phyloP scores from a whole-genome alignment of 441 rosid genomes.

The Pelargonium cotyledonis region DNA sequence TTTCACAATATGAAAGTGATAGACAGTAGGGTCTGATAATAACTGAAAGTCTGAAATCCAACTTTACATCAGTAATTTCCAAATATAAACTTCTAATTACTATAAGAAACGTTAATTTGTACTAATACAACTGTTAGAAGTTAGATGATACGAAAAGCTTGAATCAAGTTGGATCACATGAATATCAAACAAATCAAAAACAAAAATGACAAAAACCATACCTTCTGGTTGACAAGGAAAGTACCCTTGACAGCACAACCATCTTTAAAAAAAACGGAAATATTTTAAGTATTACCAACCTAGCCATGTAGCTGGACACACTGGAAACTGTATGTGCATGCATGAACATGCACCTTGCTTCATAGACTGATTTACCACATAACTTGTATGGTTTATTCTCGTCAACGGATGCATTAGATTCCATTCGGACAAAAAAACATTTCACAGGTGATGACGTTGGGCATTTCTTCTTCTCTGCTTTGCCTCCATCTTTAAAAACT shows the following conservation, averaged over 20 bases:
- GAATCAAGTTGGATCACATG: background rate
- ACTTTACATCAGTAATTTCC: background rate
- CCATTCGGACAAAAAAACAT: constrained; percentile 58
- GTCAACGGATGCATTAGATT: constrained; percentile 36
- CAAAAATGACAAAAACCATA: constrained; percentile 16
- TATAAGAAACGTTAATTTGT: background rate
- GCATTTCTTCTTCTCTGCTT: constrained; percentile 57
- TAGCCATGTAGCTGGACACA: constrained; percentile 54
- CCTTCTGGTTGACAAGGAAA: constrained; percentile 57
- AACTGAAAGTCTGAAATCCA: background rate
- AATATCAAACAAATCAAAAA: background rate
- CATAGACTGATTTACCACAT: constrained; percentile 39
- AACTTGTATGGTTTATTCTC: constrained; percentile 30
- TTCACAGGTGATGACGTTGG: constrained; percentile 44
- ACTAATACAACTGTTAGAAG: too few relatives aligned
- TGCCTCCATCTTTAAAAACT: constrained; percentile 83
- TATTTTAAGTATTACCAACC: constrained; percentile 32
- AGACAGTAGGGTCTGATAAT: background rate
- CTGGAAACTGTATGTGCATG: constrained; percentile 45
- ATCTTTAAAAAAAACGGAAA: constrained; percentile 27
- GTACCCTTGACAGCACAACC: constrained; percentile 82
- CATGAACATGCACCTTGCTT: constrained; percentile 71
- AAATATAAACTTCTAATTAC: background rate
- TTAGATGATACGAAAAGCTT: background rate
- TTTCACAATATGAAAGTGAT: background rate